phyloP scores from a whole-genome alignment of 352 stramenopile genomes.

The Nothophytophthora sp. region DNA sequence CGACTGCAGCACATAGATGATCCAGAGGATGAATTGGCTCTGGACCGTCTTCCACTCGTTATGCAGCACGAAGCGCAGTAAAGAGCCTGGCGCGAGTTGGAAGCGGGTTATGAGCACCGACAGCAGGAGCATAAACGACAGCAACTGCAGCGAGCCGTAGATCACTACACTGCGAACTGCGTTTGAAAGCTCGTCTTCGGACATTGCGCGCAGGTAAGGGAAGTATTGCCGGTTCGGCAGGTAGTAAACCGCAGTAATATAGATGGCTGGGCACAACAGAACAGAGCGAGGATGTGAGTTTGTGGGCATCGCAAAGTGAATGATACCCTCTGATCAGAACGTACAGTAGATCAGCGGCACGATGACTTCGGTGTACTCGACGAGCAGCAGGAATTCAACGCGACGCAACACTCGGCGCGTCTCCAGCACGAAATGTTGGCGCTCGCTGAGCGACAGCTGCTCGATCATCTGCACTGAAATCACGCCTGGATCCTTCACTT shows the following conservation, averaged over 20 bases:
- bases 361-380: constrained; percentile 41
- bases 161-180: constrained; percentile 23
- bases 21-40: constrained; percentile 32
- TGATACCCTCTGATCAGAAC: constrained; percentile 2
- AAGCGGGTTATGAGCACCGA: constrained; percentile 19
- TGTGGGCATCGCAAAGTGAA: too few species aligned
- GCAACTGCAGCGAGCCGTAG: constrained; percentile 30
- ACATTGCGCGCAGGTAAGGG: constrained; percentile 13
- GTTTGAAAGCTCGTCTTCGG: constrained; percentile 4
- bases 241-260: constrained; percentile 27
- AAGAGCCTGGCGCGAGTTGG: constrained; percentile 18
- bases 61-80: constrained; percentile 7
- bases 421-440: constrained; percentile 23
- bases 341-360: constrained; percentile 32
- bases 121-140: constrained; percentile 26
- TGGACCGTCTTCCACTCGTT: constrained; percentile 31
- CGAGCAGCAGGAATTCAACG: constrained; percentile 29
- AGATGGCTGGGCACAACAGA: constrained; percentile 11
- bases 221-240: constrained; percentile 33
- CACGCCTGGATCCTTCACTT: neutral
- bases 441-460: constrained; percentile 6
- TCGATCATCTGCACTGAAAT: neutral
- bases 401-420: constrained; percentile 32
- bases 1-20: constrained; percentile 32
- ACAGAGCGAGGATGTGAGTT: neutral